These are phyloP conservation scores for Dalechampia spathulata DNA, from an alignment of 441 rosid species.

Conservation along the genomic window DNA sequence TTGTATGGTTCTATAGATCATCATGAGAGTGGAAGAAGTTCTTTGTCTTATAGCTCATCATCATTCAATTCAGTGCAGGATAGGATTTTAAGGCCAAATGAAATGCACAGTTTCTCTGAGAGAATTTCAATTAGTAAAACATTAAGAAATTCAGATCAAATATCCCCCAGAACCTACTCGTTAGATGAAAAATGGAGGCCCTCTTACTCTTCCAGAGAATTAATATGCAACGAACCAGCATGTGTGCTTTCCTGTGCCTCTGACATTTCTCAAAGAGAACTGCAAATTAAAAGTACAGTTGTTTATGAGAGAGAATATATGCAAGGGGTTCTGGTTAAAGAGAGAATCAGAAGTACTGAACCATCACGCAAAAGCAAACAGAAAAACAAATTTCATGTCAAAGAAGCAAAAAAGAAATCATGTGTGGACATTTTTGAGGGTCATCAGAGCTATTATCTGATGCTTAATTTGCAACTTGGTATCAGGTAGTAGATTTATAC, in stretches of 20 bases:
- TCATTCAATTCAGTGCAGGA: slow-evolving; percentile 36
- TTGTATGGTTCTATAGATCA: slow-evolving; percentile 38
- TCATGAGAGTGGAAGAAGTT: slow-evolving; percentile 34
- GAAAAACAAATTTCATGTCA: slow-evolving; percentile 31
- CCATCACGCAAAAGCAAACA: slow-evolving; percentile 35
- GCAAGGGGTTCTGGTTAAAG: slow-evolving; percentile 89
- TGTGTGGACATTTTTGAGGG: slow-evolving; percentile 42
- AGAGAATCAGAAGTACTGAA: slow-evolving; percentile 38
- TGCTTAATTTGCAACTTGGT: slow-evolving; percentile 95
- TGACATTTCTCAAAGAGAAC: slow-evolving; percentile 34
- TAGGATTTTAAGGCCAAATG: slow-evolving; percentile 27
- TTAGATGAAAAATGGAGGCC: slow-evolving; percentile 37
- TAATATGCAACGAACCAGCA: slow-evolving; percentile 29
- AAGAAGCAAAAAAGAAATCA: slow-evolving; percentile 41
- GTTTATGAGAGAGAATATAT: slow-evolving; percentile 84
- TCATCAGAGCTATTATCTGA: slow-evolving; percentile 55
- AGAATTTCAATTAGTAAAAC: slow-evolving; percentile 35
- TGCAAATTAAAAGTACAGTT: slow-evolving; percentile 27
- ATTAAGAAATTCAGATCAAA: slow-evolving; percentile 38
- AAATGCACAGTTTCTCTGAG: slow-evolving; percentile 60
- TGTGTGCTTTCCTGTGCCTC: slow-evolving; percentile 29
- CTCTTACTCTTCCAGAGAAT: slow-evolving; percentile 32
- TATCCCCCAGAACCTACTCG: slow-evolving; percentile 34
- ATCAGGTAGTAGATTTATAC: slow-evolving; percentile 54
- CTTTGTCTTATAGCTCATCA: slow-evolving; percentile 39